These are phyloP conservation scores for Galeopsis tetrahit DNA, from an alignment of 257 asterid genomes.

Conservation along the genomic window DNA sequence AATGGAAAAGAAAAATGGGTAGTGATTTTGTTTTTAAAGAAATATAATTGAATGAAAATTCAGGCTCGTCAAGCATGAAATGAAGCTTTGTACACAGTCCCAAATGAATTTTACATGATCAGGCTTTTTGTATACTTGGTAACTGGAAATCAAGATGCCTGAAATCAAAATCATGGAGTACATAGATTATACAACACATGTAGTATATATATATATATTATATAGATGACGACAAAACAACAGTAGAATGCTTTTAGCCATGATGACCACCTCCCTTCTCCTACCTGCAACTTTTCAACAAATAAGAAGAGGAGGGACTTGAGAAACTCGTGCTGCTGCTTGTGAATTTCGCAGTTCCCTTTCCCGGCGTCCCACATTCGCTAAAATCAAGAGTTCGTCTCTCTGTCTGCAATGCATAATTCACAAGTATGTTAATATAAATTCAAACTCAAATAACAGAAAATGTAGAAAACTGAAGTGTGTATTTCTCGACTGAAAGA, in stretches of 20 bases:
- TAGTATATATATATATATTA: not conserved
- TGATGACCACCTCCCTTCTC: slow-evolving; percentile 11
- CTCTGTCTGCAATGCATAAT: slow-evolving; percentile 60
- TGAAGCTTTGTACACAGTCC: slow-evolving; percentile 25
- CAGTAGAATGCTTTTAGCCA: slow-evolving; percentile 20
- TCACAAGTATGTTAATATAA: not conserved
- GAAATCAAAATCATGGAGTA: slow-evolving; percentile 18
- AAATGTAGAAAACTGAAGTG: not conserved
- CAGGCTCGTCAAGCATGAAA: slow-evolving; percentile 18
- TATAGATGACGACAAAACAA: slow-evolving; percentile 5
- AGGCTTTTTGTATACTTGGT: not conserved
- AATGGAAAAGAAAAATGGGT: not conserved
- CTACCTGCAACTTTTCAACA: slow-evolving; percentile 75
- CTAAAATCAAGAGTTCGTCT: slow-evolving; percentile 88
- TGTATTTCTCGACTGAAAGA: not conserved
- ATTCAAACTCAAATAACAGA: not conserved
- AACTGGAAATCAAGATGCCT: slow-evolving; percentile 17
- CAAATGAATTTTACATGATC: slow-evolving; percentile 21
- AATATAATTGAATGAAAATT: slow-evolving; percentile 17
- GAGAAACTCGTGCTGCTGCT: slow-evolving; percentile 44
- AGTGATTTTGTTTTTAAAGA: not conserved
- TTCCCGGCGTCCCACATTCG: slow-evolving; percentile 90
- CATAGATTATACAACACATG: slow-evolving; percentile 23
- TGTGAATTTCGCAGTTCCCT: slow-evolving; percentile 46
- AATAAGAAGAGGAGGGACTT: slow-evolving; percentile 74